A percentile compares a stretch with the other conserved stretches of the same genome.
Evolutionary conservation across 2,329 filamentous ascomycete genomes (phyloP).

Genomic region (Cladosporium sp.): DNA sequence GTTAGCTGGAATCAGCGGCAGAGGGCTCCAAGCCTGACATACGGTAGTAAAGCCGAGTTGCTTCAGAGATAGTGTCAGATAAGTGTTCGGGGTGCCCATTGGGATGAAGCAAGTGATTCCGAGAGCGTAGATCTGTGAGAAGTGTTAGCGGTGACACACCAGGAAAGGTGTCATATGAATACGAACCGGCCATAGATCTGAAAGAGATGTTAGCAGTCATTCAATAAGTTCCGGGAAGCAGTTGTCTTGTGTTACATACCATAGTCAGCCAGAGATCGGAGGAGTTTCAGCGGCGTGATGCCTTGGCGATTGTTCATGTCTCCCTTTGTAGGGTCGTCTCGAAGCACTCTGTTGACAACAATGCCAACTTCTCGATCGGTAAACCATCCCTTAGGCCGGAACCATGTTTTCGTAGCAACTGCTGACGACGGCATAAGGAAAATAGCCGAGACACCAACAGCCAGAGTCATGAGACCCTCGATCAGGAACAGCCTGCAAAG

Average conservation of each 20-base stretch:
- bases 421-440: constrained; percentile 47
- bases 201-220: no score
- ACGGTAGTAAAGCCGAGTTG: constrained; percentile 20
- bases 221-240: no score
- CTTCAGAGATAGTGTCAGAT: constrained; percentile 48
- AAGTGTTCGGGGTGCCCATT: constrained; percentile 44
- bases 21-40: not conserved
- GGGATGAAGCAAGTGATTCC: constrained; percentile 44
- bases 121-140: constrained; percentile 15
- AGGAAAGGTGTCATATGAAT: no score
- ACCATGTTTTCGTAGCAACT: constrained; percentile 56
- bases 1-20: not conserved
- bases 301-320: constrained; percentile 58
- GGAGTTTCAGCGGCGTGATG: constrained; percentile 42
- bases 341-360: constrained; percentile 56
- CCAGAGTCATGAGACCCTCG: constrained; percentile 28
- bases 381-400: constrained; percentile 61
- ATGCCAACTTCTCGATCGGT: constrained; percentile 62
- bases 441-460: constrained; percentile 27
- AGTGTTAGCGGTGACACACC: not conserved
- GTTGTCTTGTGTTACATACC: no score
- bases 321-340: constrained; percentile 53
- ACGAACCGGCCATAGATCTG: constrained; percentile 40
- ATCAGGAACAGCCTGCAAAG: constrained; percentile 25
- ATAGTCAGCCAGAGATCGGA: constrained; percentile 21